Percentiles rank a stretch among this genome's conserved stretches.
Conservation (phyloP, 2,329 filamentous ascomycete species). For the Diaporthe vexans region DNA sequence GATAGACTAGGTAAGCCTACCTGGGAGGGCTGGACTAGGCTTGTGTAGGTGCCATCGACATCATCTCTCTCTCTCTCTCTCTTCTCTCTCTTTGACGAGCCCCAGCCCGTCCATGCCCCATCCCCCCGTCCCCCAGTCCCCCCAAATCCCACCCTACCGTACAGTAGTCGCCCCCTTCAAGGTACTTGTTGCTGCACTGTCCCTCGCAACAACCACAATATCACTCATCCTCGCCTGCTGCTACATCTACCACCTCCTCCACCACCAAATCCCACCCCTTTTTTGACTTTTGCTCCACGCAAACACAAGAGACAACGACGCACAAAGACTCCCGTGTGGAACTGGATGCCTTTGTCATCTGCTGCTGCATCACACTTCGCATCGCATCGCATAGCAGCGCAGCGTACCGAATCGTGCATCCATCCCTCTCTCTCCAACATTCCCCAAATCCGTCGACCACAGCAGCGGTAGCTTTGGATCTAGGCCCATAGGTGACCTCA, state of each 20-base stretch:
- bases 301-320: conserved; percentile 20
- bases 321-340: conserved; percentile 16
- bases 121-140: conserved; percentile 4
- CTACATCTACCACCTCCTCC: conserved; percentile 20
- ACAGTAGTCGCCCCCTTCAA: conserved; percentile 22
- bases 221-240: neutral
- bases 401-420: conserved; percentile 12
- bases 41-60: conserved; percentile 25
- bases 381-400: conserved; percentile 11
- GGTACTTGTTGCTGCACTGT: conserved; percentile 28
- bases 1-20: neutral
- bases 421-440: conserved; percentile 34
- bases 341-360: conserved; percentile 4
- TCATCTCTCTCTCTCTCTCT: conserved; percentile 9
- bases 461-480: conserved; percentile 31
- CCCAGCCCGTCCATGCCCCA: conserved; percentile 4
- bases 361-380: conserved; percentile 13
- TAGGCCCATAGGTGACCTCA: conserved; percentile 33
- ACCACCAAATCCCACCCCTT: conserved; percentile 12
- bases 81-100: neutral
- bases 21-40: neutral
- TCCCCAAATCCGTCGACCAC: conserved; percentile 33
- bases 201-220: conserved; percentile 18
- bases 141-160: conserved; percentile 23
- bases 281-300: neutral